phyloP scores from a whole-genome alignment of 2,329 filamentous ascomycete species.

The Claviceps fusiformis region DNA sequence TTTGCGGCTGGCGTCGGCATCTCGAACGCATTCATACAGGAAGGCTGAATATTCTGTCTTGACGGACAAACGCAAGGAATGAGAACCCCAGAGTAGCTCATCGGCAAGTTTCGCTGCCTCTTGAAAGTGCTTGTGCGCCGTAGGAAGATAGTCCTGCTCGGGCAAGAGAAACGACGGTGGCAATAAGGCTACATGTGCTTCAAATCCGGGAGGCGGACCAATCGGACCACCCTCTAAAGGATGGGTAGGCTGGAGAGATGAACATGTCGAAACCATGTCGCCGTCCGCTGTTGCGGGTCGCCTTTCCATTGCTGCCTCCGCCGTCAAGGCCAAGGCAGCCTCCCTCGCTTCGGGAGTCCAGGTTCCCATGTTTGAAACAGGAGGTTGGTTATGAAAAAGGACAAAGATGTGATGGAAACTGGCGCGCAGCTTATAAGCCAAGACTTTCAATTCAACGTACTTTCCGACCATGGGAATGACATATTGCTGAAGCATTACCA shows the following conservation, averaged over 20 bases:
- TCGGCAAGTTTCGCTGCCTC: constrained; percentile 66
- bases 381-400: constrained; percentile 83
- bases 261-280: constrained; percentile 25
- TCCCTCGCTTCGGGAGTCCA: constrained; percentile 32
- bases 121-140: constrained; percentile 68
- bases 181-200: constrained; percentile 22
- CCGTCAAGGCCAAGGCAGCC: constrained; percentile 19
- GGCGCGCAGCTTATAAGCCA: constrained; percentile 81
- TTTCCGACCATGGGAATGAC: constrained; percentile 72
- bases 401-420: constrained; percentile 97
- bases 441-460: constrained; percentile 72
- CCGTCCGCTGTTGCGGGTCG: constrained; percentile 28
- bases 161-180: constrained; percentile 68
- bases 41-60: constrained; percentile 91
- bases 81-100: constrained; percentile 66
- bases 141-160: constrained; percentile 64
- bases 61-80: constrained; percentile 77
- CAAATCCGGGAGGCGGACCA: constrained; percentile 41
- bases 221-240: constrained; percentile 46
- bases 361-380: constrained; percentile 49
- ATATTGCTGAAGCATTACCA: constrained; percentile 76
- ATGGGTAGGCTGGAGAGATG: constrained; percentile 35
- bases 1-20: constrained; percentile 59
- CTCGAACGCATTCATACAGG: constrained; percentile 82
- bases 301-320: constrained; percentile 32